Evolutionary conservation across 192 early-diverging fungal genomes (phyloP), one percentile per base, ranked within the genome.

Genomic region (Diversispora eburnea): DNA sequence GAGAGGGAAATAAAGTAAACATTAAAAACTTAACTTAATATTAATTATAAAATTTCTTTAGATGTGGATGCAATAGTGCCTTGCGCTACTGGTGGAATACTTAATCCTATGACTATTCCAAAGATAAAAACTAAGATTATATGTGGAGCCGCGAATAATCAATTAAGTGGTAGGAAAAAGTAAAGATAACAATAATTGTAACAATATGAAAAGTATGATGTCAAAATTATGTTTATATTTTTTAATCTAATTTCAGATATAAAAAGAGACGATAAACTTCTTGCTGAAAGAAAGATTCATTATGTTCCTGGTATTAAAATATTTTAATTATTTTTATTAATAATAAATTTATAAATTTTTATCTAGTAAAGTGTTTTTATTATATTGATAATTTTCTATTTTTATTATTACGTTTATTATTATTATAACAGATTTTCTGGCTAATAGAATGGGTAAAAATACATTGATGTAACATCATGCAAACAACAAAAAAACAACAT

Each of bases 61-160:
- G 82, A 82, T 43, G 82, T 83, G 19, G 82, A 83, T 60, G 78
- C 68, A 25, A 52, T 83, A 25, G 60, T 58, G n/a, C 82, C 82
- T 19, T 83, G 82, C 78, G 82, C 78, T 3, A 77, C 79, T 48
- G 82, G 82, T 20, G 78, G 60, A 22, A 76, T 83, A 47, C 61
- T 83, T 43, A 83, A 82, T 66, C 42, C 70, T 33, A 19, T 54
- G 8, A 83, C 82, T 13, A 83, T 83, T 42, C 80, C 80, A 3
- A 19, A 60, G 8, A 72, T 72, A 25, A 72, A 72, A 60, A 10
- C 70, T 10, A 72, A 72, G 58, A 83, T 84, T 55, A 56, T 84
- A 15, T 84, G 83, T 69, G 83, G 83, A 3, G 83, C 82, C 3
- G 83, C 83, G 20, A 84, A 84, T 63, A 84, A 84, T 74, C 83